These are phyloP conservation scores for Moricandia arvensis DNA, from an alignment of 345 rosid species.

Conservation along the genomic window DNA sequence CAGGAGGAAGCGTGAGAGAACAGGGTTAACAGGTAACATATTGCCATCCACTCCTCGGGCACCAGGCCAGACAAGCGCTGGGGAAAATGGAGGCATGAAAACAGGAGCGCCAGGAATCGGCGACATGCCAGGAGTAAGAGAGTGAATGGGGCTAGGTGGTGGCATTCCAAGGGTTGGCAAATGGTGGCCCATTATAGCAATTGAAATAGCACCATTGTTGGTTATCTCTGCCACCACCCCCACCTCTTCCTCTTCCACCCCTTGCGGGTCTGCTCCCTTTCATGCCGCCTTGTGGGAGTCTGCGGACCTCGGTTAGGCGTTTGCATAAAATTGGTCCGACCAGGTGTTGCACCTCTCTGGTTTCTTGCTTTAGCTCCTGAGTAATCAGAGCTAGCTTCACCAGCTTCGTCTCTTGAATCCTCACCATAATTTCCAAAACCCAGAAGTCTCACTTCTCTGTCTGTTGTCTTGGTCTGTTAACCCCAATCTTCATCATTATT, in stretches of 20 bases:
- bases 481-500: slow-evolving; percentile 72
- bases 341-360: slow-evolving; percentile 57
- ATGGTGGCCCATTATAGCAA: slow-evolving; percentile 85
- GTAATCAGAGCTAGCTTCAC: slow-evolving; percentile 54
- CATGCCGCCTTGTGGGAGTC: slow-evolving; percentile 62
- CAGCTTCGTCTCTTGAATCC: slow-evolving; percentile 69
- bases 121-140: slow-evolving; percentile 78
- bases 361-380: slow-evolving; percentile 76
- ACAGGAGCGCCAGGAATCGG: slow-evolving; percentile 86
- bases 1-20: slow-evolving; percentile 80
- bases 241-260: slow-evolving; percentile 79
- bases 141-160: slow-evolving; percentile 84
- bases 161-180: slow-evolving; percentile 92
- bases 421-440: too few relatives aligned
- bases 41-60: slow-evolving; percentile 89
- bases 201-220: slow-evolving; percentile 70
- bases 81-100: slow-evolving; percentile 74
- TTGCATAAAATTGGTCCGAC: slow-evolving; percentile 50
- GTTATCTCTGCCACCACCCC: slow-evolving; percentile 85
- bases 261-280: slow-evolving; percentile 85
- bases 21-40: slow-evolving; percentile 80
- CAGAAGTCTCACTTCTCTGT: slow-evolving; percentile 57
- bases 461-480: slow-evolving; percentile 55
- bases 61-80: slow-evolving; percentile 89
- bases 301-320: slow-evolving; percentile 59